Percentiles rank a stretch among this genome's conserved stretches.
These are phyloP conservation scores for Aegilops bicornis DNA, from an alignment of 176 grass and related monocot species.

Conservation along the genomic window DNA sequence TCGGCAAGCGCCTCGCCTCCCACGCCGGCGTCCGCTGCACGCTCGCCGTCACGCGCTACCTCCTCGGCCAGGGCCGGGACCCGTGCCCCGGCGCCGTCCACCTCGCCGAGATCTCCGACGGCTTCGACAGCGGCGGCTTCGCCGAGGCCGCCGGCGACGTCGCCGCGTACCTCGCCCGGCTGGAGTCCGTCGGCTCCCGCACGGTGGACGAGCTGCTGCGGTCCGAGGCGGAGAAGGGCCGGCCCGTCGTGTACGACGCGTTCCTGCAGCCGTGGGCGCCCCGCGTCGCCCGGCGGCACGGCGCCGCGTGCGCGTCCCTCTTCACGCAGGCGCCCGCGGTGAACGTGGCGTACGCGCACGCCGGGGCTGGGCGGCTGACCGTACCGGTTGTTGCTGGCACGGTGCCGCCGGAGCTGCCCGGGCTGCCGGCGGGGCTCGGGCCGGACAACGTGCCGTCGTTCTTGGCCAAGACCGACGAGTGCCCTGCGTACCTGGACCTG, in stretches of 20 bases:
- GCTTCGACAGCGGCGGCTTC: constrained; percentile 30
- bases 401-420: constrained; percentile 33
- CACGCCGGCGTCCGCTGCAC: constrained; percentile 41
- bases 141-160: constrained; percentile 10
- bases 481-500: constrained; percentile 27
- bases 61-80: constrained; percentile 22
- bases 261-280: constrained; percentile 57
- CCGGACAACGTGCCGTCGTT: constrained; percentile 54
- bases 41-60: constrained; percentile 42
- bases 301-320: constrained; percentile 36
- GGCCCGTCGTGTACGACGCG: constrained; percentile 68
- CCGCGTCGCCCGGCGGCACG: constrained; percentile 30
- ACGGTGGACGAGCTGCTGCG: constrained; percentile 48
- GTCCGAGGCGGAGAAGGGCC: constrained; percentile 38
- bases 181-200: constrained; percentile 37
- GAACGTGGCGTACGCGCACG: constrained; percentile 52
- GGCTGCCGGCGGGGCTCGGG: constrained; percentile 29
- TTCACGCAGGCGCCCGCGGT: constrained; percentile 64
- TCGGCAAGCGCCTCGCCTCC: constrained; percentile 45
- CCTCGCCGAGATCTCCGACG: constrained; percentile 48
- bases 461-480: not conserved
- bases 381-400: not conserved
- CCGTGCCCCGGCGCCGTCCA: constrained; percentile 19
- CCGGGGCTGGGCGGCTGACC: constrained; percentile 25
- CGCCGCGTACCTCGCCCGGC: constrained; percentile 35